Base-by-base conservation (phyloP, 2,329 filamentous ascomycete species). In the Ambrosiella cleistominuta region DNA sequence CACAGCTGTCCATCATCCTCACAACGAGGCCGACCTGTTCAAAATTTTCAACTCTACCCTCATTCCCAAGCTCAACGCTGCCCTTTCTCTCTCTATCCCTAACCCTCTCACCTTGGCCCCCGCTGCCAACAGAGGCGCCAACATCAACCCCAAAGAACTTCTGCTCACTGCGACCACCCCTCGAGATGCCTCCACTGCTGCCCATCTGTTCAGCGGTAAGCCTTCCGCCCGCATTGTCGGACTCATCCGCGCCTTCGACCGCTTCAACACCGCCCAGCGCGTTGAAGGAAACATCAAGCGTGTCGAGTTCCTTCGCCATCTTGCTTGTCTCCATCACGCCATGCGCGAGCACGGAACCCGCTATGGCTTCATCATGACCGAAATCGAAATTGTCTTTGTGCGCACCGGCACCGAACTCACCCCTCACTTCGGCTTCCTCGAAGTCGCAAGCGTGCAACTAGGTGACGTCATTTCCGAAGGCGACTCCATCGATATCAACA, bases 241-340 rank as follows among this genome's bases (percentile, higher is more conserved):
- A 6, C 77, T 96, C n/a, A 86, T 94, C 65, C 91, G 91, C 71
- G 85, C 82, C 68, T 96, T 91, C 67, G 86, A 95, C 69, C 84
- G 87, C 65, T 96, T 94, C 86, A 95, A 95, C 75, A 93, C 88
- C 0, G 87, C 86, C 62, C 95, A 95, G 87, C 86, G 89, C 61
- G 81, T 83, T 61, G 88, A 94, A 69, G 82, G 83, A 50, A 88
- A 90, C 63, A 80, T 88, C 69, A 86, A 89, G 71, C 85, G 86
- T 60, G 87, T 95, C 60, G 83, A 91, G 70, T 96, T 96, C 72
- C 83, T 96, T 17, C 83, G 86, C 55, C 88, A 88, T 1, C 80
- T 97, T 4, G 78, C 89, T 0, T 88, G 94, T 65, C 75, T 96
- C 50, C 91, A 97, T 70, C 81, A 87, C 67, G 83, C 84, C 66